Base-by-base conservation (phyloP, 305 asterid species). In the Fraxinus paxiana region DNA sequence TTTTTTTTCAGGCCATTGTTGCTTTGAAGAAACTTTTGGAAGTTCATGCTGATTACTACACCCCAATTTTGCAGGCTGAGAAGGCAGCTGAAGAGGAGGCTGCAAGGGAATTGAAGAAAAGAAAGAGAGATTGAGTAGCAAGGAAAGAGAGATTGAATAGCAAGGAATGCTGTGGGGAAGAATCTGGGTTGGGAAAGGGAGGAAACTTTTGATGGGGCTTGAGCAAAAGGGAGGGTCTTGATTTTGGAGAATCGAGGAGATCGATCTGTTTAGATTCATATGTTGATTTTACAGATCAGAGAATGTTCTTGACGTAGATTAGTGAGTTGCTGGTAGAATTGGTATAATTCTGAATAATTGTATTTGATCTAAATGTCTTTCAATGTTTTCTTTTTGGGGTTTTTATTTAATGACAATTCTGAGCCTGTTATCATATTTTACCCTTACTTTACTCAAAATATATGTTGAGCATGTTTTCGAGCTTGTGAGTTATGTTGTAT, bases 21-120 rank as follows among this genome's bases (percentile, higher is more conserved):
- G 82, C 87, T 81, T 86, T 92, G 77, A 92, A 81, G 87, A 90
- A 86, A 84, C 91, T 97, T 84, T 90, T 94, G 98, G 95, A 92
- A 78, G 95, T 84, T 43, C 90, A 94, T 80, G 65, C 89, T 2
- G 97, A 92, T 72, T 90, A 94, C 67, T 94, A 92, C 63, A 92
- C 86, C 0, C 0, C 95, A 1, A 80, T 94, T 69, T 80, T 94
- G 91, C 83, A 81, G 82, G 97, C 95, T 3, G 95, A 91, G 87
- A 89, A 89, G 80, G 91, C 87, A 4, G 96, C 89, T 2, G 87
- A 86, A 17, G 89, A 83, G 67, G 89, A 83, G 59, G 88, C 84
- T 30, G 73, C 5, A 43, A 87, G 77, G 84, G 85, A 82, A 78
- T 79, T 87, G 85, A 92, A 89, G 82, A 83, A 83, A 13, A 89